Evolutionary conservation across 371 early-diverging fungal genomes (phyloP).

Genomic region (Mortierella sp.): DNA sequence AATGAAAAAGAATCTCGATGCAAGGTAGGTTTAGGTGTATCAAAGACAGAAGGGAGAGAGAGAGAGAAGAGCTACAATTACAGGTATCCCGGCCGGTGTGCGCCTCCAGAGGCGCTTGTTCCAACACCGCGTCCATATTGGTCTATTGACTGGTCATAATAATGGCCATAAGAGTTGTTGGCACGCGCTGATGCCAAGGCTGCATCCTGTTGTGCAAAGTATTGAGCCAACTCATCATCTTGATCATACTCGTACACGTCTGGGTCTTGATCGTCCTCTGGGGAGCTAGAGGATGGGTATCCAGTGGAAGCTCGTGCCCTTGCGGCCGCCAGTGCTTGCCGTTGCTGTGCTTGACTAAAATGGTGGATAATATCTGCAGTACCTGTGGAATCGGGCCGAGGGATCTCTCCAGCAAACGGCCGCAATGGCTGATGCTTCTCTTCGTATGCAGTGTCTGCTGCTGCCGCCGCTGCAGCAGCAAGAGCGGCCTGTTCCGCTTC

Average conservation of each 20-base stretch:
- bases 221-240: constrained; percentile 46
- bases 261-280: constrained; percentile 11
- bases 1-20: background rate
- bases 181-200: constrained; percentile 16
- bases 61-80: constrained; percentile 7
- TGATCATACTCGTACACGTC: constrained; percentile 50
- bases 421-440: constrained; percentile 21
- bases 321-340: constrained; percentile 28
- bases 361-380: constrained; percentile 47
- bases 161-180: constrained; percentile 13
- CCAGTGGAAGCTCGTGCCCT: constrained; percentile 14
- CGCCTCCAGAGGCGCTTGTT: background rate
- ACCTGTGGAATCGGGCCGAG: constrained; percentile 36
- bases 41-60: background rate
- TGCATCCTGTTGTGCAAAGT: constrained; percentile 49
- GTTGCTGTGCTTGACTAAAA: constrained; percentile 48
- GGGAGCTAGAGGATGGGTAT: background rate
- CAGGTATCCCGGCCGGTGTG: constrained; percentile 17
- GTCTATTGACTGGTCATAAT: constrained; percentile 11
- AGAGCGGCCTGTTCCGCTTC: constrained; percentile 46
- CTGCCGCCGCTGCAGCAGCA: constrained; percentile 43
- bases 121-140: constrained; percentile 25
- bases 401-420: constrained; percentile 21
- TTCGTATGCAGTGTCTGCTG: constrained; percentile 18
- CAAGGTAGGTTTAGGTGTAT: background rate